Base-by-base conservation (phyloP, 495 filamentous ascomycete species). In the Aspergillus bridgeri region DNA sequence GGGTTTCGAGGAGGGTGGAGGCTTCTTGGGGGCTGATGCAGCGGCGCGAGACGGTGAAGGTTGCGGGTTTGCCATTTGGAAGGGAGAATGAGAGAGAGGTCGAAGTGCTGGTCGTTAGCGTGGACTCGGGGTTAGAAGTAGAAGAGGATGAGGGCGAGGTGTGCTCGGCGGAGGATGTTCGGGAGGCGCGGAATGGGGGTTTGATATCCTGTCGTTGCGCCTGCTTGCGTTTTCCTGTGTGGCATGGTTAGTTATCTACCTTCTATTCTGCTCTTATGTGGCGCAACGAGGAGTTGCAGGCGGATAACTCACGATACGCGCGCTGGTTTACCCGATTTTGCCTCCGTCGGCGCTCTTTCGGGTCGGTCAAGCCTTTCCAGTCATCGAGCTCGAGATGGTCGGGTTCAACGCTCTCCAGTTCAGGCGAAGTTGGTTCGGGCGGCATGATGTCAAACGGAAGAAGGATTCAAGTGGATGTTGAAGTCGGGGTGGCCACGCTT, bases 261-360 rank as follows among this genome's bases (percentile, higher is more conserved):
- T 48, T 18, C 57, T 60, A 4, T 56, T 56, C 22, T 59, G 0
- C n/a, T 57, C 25, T 53, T 45, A n/a, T 22, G 18, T 17, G 27
- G 22, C 3, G 43, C 4, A 46, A n/a, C 11, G n/a, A 7, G 22
- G 42, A 15, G 19, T 33, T 22, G 18, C 23, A 42, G 22, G 27
- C 11, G 18, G n/a, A n/a, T n/a, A 21, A 58, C 70, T 57, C 48
- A 77, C 76, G 65, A 50, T 64, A 70, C 19, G 75, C 75, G 48
- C 75, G 60, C 59, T 80, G 75, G 53, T 78, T 76, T 18, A 78
- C 48, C 13, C 77, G 66, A 59, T 80, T 80, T 60, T 80, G 77
- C 27, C 69, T 58, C 46, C 68, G 56, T 33, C 75, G 65, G 3
- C 77, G 63, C 54, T 79, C 76, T 42, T 66, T 67, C 3, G 69